Evolutionary conservation across 2,329 filamentous ascomycete species (phyloP), one percentile per base, ranked within the genome.

Genomic region (Cordyceps fumosorosea): DNA sequence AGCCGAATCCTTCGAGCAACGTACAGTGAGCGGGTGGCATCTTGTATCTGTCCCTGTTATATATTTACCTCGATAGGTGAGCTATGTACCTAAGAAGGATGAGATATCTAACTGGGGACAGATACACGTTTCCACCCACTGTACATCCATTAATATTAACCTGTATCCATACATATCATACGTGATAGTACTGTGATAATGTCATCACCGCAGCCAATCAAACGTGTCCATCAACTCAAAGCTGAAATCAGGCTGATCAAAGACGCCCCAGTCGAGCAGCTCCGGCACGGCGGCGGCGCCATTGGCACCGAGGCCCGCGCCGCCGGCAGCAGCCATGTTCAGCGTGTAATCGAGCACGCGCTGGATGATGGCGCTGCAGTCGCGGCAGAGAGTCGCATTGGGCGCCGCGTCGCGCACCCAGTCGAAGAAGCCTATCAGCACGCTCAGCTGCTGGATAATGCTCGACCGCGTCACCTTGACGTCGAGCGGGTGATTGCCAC

Each of bases 401-500:
- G 80, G 78, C 0, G 78, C 78, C 1, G 75, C 73, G 0, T 79
- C 78, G 5, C 74, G 72, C 2, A 83, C 73, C 81, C 80, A 83
- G 58, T 80, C 79, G 14, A 83, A 72, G 62, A 82, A 83, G 0
- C 78, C 79, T 1, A 81, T 75, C 0, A 83, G 70, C 2, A 83
- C 76, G 63, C 78, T 81, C 3, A 83, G 72, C 58, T 83, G 80
- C 65, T 82, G 80, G 42, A 82, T 77, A 10, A 83, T 80, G 47
- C 75, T 76, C 0, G 79, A 81, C 0, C 78, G 74, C 2, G 75
- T 80, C 10, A 82, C 69, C 14, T 70, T 67, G 12, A 71, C 65
- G 42, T 71, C 69, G 24, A 68, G 67, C 0, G 70, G 72, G 32
- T 76, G 72, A 2, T 70, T 66, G 56, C 71, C 70, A 45, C 50